Conservation (phyloP, 1,139 yeast species). For the Debaryomycetaceae sp. region DNA sequence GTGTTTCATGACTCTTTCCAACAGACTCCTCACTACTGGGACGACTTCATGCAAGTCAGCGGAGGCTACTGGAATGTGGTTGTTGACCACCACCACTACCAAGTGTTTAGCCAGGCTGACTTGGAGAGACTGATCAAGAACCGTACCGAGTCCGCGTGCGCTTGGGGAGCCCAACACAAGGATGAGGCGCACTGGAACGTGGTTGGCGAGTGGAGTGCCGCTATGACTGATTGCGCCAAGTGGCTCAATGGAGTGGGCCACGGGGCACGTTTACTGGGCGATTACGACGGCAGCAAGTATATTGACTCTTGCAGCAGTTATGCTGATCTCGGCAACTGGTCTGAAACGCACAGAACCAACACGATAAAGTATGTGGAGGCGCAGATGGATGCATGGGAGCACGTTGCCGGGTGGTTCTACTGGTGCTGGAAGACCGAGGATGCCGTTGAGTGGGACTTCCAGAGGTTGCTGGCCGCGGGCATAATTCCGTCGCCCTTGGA, state of each 20-base stretch:
- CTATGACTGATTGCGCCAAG: slow-evolving; percentile 85
- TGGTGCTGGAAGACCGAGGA: slow-evolving; percentile 92
- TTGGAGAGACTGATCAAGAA: slow-evolving; percentile 52
- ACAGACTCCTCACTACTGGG: slow-evolving; percentile 56
- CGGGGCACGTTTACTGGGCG: slow-evolving; percentile 83
- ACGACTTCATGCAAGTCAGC: slow-evolving; percentile 40
- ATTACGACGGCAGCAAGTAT: slow-evolving; percentile 45
- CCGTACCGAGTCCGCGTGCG: slow-evolving; percentile 62
- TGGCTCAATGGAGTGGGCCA: slow-evolving; percentile 91
- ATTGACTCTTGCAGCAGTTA: slow-evolving; percentile 64
- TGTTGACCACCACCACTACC: slow-evolving; percentile 89
- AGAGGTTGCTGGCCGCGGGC: slow-evolving; percentile 49
- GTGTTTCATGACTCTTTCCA: slow-evolving; percentile 72
- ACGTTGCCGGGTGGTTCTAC: slow-evolving; percentile 75
- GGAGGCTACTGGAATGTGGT: slow-evolving; percentile 61
- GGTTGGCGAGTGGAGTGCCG: slow-evolving; percentile 92
- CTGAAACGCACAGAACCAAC: slow-evolving; percentile 48
- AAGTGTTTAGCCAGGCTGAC: slow-evolving; percentile 69
- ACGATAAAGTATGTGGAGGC: slow-evolving; percentile 80
- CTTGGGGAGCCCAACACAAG: slow-evolving; percentile 48
- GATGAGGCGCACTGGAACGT: slow-evolving; percentile 70
- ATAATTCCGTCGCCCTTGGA: slow-evolving; percentile 78
- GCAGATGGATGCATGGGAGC: slow-evolving; percentile 79
- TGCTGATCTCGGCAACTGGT: slow-evolving; percentile 57
- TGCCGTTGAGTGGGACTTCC: slow-evolving; percentile 85